These are phyloP conservation scores for Fusarium decemcellulare DNA, from an alignment of 2,329 filamentous ascomycete genomes.

Conservation along the genomic window DNA sequence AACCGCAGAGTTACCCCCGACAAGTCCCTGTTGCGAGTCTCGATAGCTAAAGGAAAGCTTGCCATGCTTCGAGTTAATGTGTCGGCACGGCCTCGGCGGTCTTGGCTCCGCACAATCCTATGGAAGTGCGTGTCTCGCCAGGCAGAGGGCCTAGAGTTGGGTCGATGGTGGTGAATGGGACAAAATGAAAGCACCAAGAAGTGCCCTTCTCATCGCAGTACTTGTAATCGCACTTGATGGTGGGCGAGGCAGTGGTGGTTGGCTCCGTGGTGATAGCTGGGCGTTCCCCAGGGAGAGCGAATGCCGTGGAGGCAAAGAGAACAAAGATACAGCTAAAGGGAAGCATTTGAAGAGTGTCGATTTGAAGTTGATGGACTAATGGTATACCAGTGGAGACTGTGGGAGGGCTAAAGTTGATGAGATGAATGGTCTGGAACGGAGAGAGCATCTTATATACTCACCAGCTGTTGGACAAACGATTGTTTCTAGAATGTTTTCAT, in stretches of 20 bases:
- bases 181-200: constrained; percentile 58
- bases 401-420: not conserved
- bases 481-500: constrained; percentile 18
- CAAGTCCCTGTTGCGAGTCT: not conserved
- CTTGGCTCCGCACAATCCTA: constrained; percentile 49
- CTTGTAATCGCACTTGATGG: constrained; percentile 51
- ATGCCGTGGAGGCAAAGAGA: constrained; percentile 16
- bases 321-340: constrained; percentile 13
- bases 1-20: not conserved
- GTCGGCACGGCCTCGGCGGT: constrained; percentile 1
- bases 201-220: constrained; percentile 54
- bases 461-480: not conserved
- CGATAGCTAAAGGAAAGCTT: not conserved
- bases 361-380: too few species aligned
- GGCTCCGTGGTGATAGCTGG: constrained; percentile 5
- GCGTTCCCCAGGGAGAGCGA: constrained; percentile 22
- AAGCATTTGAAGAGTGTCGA: constrained; percentile 13
- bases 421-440: not conserved
- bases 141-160: constrained; percentile 51
- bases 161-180: constrained; percentile 54
- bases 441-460: constrained; percentile 13
- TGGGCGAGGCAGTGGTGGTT: constrained; percentile 21
- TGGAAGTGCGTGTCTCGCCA: constrained; percentile 52
- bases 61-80: not conserved
- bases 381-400: not conserved